Conservation (phyloP, 371 early-diverging fungal genomes). For the Sporodiniella umbellata region DNA sequence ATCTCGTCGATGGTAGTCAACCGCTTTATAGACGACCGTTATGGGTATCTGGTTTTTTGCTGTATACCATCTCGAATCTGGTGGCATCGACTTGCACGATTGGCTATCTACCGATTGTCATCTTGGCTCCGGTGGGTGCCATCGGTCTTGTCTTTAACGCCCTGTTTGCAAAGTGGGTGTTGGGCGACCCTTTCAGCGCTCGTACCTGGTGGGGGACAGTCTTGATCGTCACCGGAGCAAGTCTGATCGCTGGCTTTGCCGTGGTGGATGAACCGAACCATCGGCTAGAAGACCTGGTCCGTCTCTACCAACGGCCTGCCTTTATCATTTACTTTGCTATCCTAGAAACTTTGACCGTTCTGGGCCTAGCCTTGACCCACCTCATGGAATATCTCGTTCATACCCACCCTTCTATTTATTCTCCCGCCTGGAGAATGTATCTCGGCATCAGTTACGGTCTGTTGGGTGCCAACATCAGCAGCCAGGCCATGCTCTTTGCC, state of each 20-base stretch:
- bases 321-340: constrained; percentile 72
- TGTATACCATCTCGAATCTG: constrained; percentile 66
- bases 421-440: constrained; percentile 29
- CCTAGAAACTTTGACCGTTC: constrained; percentile 51
- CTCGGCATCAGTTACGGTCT: constrained; percentile 60
- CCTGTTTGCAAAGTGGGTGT: constrained; percentile 64
- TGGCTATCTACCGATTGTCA: constrained; percentile 80
- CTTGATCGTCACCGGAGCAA: constrained; percentile 67
- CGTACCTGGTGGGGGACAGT: constrained; percentile 49
- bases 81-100: constrained; percentile 74
- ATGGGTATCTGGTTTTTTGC: constrained; percentile 48
- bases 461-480: constrained; percentile 69
- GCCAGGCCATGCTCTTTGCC: constrained; percentile 76
- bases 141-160: constrained; percentile 79
- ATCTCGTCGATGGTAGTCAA: constrained; percentile 55
- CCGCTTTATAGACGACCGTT: constrained; percentile 50
- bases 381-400: constrained; percentile 45
- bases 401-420: constrained; percentile 16
- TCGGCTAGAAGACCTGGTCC: constrained; percentile 67
- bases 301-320: constrained; percentile 65
- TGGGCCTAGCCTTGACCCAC: constrained; percentile 50
- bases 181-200: constrained; percentile 62
- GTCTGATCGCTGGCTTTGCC: constrained; percentile 73
- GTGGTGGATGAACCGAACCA: constrained; percentile 73
- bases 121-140: constrained; percentile 79